Conservation (phyloP, 768 basidiomycete genomes). For the Boletus tylopilopsis region DNA sequence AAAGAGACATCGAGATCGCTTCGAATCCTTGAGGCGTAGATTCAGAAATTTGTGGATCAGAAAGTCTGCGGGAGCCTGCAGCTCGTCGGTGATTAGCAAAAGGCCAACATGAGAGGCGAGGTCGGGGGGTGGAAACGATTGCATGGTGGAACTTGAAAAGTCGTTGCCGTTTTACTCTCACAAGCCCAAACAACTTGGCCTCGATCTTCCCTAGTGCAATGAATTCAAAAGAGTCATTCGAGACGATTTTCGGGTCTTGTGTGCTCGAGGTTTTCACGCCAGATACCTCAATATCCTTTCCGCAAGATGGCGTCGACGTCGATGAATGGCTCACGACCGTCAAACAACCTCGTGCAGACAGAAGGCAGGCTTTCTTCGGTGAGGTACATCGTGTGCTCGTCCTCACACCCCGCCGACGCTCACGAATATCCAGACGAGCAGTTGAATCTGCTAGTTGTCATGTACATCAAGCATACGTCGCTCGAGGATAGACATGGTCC, state of each 20-base stretch:
- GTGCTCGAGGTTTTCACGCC: conserved; percentile 63
- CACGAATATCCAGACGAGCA: conserved; percentile 47
- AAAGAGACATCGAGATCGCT: conserved; percentile 40
- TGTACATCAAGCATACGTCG: conserved; percentile 31
- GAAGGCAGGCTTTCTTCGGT: conserved; percentile 77
- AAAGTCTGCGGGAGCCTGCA: conserved; percentile 71
- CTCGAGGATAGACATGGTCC: conserved; percentile 33
- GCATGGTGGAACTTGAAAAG: conserved; percentile 12
- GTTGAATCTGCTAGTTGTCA: conserved; percentile 43
- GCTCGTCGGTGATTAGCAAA: conserved; percentile 65
- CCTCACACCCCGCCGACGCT: conserved; percentile 13
- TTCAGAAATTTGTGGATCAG: conserved; percentile 54
- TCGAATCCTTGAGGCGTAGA: conserved; percentile 47
- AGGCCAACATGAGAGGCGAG: conserved; percentile 48
- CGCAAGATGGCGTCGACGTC: conserved; percentile 35
- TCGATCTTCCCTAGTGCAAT: conserved; percentile 15
- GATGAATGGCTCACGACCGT: conserved; percentile 58
- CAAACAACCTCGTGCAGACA: conserved; percentile 41
- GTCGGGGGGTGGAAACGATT: conserved; percentile 52
- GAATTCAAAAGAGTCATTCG: conserved; percentile 43
- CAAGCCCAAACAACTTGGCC: conserved; percentile 11
- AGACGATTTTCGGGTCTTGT: conserved; percentile 59
- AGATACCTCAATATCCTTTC: conserved; percentile 59
- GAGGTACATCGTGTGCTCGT: conserved; percentile 25
- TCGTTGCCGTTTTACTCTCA: not conserved